Conservation (phyloP, 2,329 filamentous ascomycete species). For the Colletotrichum costaricense region DNA sequence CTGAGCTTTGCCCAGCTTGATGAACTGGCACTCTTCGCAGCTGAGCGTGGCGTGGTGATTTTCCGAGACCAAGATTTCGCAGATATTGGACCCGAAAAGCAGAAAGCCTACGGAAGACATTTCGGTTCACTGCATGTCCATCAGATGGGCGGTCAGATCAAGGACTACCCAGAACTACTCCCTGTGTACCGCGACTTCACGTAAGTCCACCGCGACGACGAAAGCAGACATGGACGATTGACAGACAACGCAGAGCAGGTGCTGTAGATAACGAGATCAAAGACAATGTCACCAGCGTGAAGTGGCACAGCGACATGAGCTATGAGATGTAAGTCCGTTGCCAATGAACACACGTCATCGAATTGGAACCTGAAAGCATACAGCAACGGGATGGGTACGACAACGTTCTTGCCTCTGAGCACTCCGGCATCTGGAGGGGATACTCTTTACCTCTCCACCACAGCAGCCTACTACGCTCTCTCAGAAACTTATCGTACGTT, state of each 20-base stretch:
- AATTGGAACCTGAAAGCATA: background rate
- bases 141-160: background rate
- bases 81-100: slow-evolving; percentile 9
- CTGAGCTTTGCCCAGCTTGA: slow-evolving; percentile 52
- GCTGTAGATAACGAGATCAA: background rate
- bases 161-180: background rate
- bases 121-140: background rate
- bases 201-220: background rate
- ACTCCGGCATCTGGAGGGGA: background rate
- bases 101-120: background rate
- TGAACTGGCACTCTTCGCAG: slow-evolving; percentile 53
- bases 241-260: background rate
- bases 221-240: background rate
- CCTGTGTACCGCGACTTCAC: background rate
- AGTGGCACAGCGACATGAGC: background rate
- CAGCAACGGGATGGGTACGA: background rate
- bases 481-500: background rate
- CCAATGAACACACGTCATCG: background rate
- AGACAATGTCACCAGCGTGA: background rate
- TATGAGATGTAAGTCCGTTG: background rate
- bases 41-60: slow-evolving; percentile 52
- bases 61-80: slow-evolving; percentile 47
- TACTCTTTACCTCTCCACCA: background rate
- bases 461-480: background rate
- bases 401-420: background rate